Conservation (phyloP, 1,284 basidiomycete species). For the Trichosporon sp. region DNA sequence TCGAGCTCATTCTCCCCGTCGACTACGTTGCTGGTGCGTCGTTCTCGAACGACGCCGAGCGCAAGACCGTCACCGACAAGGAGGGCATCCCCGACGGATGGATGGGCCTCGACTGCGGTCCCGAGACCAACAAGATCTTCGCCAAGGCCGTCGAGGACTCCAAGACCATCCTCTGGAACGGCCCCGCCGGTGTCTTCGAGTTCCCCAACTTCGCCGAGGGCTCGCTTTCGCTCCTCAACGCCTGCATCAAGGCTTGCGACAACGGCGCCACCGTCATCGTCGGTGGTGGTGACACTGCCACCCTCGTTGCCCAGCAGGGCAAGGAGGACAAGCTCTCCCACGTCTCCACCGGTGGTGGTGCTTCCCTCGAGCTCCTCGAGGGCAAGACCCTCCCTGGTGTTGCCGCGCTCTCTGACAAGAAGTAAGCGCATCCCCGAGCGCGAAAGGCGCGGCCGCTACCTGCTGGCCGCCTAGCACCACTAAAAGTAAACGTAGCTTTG, state of each 20-base stretch:
- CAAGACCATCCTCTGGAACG: slow-evolving; percentile 99
- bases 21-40: slow-evolving; percentile 95
- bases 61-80: slow-evolving; percentile 72
- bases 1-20: slow-evolving; percentile 93
- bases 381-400: slow-evolving; percentile 91
- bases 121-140: slow-evolving; percentile 79
- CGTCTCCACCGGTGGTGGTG: slow-evolving; percentile 96
- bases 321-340: slow-evolving; percentile 90
- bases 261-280: slow-evolving; percentile 91
- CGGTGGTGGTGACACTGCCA: slow-evolving; percentile 90
- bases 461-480: not conserved
- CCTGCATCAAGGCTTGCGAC: slow-evolving; percentile 81
- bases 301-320: slow-evolving; percentile 78
- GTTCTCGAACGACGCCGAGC: slow-evolving; percentile 90
- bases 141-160: slow-evolving; percentile 76
- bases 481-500: slow-evolving; percentile 15
- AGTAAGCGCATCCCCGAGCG: slow-evolving; percentile 34
- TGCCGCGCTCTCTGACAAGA: slow-evolving; percentile 73
- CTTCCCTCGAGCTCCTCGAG: slow-evolving; percentile 91
- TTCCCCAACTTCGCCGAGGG: slow-evolving; percentile 88
- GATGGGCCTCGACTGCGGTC: slow-evolving; percentile 92
- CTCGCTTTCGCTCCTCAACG: slow-evolving; percentile 81
- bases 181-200: slow-evolving; percentile 96
- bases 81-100: slow-evolving; percentile 89
- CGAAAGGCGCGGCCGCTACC: not conserved